Evolutionary conservation across 768 basidiomycete species (phyloP).

Genomic region (Coprinopsis cinerea): DNA sequence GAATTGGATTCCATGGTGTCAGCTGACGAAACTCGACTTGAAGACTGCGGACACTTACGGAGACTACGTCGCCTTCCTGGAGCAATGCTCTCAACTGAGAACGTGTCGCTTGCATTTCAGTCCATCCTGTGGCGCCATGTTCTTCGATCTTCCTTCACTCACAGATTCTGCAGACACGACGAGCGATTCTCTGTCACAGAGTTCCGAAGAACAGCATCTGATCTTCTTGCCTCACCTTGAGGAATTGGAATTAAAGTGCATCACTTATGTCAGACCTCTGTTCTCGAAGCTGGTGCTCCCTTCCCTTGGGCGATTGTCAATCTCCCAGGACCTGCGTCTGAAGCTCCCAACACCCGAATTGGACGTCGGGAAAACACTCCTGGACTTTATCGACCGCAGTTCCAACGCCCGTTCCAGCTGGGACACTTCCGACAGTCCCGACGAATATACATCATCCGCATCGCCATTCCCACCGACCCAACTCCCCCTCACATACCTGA

Average conservation of each 20-base stretch:
- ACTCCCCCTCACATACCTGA: background rate
- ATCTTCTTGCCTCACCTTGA: conserved; percentile 2
- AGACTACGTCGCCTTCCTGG: conserved; percentile 5
- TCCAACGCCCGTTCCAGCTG: no score
- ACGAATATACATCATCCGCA: no score
- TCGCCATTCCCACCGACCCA: no score
- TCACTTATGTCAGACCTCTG: background rate
- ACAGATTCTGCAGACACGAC: no score
- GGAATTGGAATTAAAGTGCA: conserved; percentile 5
- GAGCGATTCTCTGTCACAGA: no score
- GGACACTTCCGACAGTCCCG: background rate
- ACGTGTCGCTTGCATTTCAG: conserved; percentile 3
- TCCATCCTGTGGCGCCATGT: no score
- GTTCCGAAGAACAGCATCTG: no score
- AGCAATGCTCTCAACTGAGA: background rate
- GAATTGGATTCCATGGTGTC: conserved; percentile 8
- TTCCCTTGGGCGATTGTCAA: background rate
- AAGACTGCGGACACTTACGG: conserved; percentile 6
- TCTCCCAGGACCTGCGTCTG: background rate
- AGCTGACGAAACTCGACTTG: conserved; percentile 2
- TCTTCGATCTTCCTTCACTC: no score
- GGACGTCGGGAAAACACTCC: background rate
- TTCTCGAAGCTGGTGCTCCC: background rate
- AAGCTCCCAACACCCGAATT: background rate
- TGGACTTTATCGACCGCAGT: background rate